phyloP scores from a whole-genome alignment of 495 filamentous ascomycete species.

The Talaromyces stipitatus region DNA sequence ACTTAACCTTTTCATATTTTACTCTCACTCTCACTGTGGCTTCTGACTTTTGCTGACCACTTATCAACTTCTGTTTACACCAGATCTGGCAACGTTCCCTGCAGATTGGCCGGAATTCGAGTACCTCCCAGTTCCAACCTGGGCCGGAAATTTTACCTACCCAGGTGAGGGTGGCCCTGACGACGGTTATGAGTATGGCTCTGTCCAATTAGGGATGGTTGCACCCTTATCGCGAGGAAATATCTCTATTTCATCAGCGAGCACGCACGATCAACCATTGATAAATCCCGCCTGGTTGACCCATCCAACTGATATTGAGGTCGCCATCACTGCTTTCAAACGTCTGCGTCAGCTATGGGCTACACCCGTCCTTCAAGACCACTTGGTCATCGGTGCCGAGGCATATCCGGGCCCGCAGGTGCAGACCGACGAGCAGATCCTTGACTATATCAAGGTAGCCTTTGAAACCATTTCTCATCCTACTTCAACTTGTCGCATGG shows the following conservation, averaged over 20 bases:
- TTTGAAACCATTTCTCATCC: slow-evolving; percentile 45
- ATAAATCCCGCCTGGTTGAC: slow-evolving; percentile 43
- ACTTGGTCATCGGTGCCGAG: slow-evolving; percentile 22
- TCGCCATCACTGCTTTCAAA: slow-evolving; percentile 38
- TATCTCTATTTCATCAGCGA: slow-evolving; percentile 36
- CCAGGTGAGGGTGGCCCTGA: not conserved
- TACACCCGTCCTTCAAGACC: slow-evolving; percentile 13
- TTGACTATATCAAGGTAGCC: slow-evolving; percentile 27
- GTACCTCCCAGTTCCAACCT: slow-evolving; percentile 16
- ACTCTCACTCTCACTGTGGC: no score
- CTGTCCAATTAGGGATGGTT: not conserved
- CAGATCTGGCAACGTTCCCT: no score
- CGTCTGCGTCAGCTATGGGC: slow-evolving; percentile 27
- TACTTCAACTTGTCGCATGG: slow-evolving; percentile 37
- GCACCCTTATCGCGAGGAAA: slow-evolving; percentile 45
- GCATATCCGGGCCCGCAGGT: slow-evolving; percentile 36
- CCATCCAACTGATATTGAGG: slow-evolving; percentile 31
- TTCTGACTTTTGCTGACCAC: no score
- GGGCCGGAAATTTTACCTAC: not conserved
- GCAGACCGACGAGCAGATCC: slow-evolving; percentile 38
- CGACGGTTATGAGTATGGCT: not conserved
- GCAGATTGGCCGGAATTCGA: slow-evolving; percentile 53
- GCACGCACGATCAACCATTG: slow-evolving; percentile 36
- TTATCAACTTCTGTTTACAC: no score
- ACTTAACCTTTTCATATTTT: no score